Base-by-base conservation (phyloP, 441 rosid species). In the Euphorbia schlechtendalii region DNA sequence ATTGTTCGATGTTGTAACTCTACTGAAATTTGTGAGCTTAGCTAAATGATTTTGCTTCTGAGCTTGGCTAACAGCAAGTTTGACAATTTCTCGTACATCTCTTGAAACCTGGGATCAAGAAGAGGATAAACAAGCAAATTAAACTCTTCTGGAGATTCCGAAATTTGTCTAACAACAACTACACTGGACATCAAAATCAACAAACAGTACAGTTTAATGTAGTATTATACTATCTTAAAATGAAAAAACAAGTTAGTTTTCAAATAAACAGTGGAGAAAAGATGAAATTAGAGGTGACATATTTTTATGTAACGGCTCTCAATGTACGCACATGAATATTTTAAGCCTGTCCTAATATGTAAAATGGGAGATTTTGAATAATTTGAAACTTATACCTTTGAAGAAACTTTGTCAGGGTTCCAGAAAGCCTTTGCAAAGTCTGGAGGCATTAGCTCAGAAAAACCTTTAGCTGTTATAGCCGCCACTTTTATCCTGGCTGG, bases 361-460 rank as follows among this genome's bases (percentile, higher is more conserved):
- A 45, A 46, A 34, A 34, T 34, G 10, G 6, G 40, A 34, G 40
- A 34, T 5, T 34, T 34, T 34, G 40, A 5, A 34, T 34, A 5
- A 34, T 65, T 46, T 22, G 28, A 28, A 61, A 43, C 13, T 41
- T 43, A 81, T 48, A 90, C 97, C 92, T 88, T 93, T 49, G 88
- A 76, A 75, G 97, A 82, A 82, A 82, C 80, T 73, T 79, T 88
- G 61, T 88, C 88, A 15, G 83, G 69, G 72, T 81, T 73, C 92
- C 86, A 90, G 73, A 90, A 86, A 64, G 89, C 88, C 79, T 88
- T 84, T 46, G 92, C 91, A 73, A 90, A 76, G 65, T 88, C 97
- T 61, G 96, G 73, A 75, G 98, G 97, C 95, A 93, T 90, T 75
- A 93, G 82, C 78, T 90, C 95, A 52, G 96, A 84, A 59, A 90